Base-by-base conservation (phyloP, 2,329 filamentous ascomycete species). In the Dryadomyces quercus-mongolicae region DNA sequence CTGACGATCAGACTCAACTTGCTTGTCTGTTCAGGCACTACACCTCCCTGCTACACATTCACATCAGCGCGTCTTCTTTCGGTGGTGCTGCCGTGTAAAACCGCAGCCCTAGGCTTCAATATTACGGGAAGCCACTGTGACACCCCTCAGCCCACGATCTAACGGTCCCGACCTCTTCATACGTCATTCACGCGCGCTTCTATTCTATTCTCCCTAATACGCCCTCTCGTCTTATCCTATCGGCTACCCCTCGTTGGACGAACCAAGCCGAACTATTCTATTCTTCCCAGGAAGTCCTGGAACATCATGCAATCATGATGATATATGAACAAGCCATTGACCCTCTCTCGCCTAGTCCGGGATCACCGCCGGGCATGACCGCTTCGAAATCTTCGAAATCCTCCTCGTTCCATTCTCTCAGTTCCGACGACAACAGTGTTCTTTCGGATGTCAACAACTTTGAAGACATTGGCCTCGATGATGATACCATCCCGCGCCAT, bases 371-470 rank as follows among this genome's bases (percentile, higher is more conserved):
- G 57, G 87, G 88, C 63, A 82, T 95, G 71, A 88, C 86, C 50
- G 70, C 74, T 61, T 94, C 88, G 57, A 94, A 92, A 69, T 93
- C 88, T 58, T 95, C 88, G 60, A 94, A 93, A 70, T 90, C 89
- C 31, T 94, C 88, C 5, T 95, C 89, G 51, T 86, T 92, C 63
- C 85, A 85, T 62, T 95, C 90, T 42, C 84, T 86, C 55, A 83
- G 80, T 58, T 85, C 84, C 63, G 85, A 89, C 63, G 86, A 88
- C 61, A 82, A 84, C 63, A 80, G 77, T 60, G 77, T 82, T 51
- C 72, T 87, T 48, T 77, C 82, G 52, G 88, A 95, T 64, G 80
- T 85, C 55, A 83, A 82, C 59, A 84, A 96, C 67, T 96, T 96
- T 63, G 92, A 97, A 67, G 92, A 96, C 60, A 95, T 96, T 66